These are phyloP conservation scores for Hibiscus mutabilis DNA, from an alignment of 345 rosid species.

Conservation along the genomic window DNA sequence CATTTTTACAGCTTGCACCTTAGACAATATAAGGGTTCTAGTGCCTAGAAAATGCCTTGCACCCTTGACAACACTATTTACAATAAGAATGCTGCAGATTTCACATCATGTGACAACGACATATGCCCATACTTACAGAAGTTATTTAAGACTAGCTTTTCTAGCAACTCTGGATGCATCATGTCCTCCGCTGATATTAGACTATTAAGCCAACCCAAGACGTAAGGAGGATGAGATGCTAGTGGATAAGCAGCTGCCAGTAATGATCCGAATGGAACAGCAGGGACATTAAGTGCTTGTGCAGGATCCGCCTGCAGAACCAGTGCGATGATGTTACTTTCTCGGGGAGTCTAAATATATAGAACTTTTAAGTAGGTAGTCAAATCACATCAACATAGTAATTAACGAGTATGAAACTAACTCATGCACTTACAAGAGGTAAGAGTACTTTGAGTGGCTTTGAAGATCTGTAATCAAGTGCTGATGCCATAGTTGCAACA, in stretches of 20 bases:
- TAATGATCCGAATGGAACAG: conserved; percentile 82
- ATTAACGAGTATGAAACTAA: background rate
- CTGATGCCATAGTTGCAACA: conserved; percentile 78
- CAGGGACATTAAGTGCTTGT: conserved; percentile 88
- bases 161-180: conserved; percentile 92
- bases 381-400: conserved; percentile 9
- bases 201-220: conserved; percentile 75
- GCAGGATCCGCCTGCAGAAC: conserved; percentile 87
- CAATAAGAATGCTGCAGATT: conserved; percentile 1
- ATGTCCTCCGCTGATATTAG: conserved; percentile 86
- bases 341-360: conserved; percentile 6
- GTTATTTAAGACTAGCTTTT: conserved; percentile 86
- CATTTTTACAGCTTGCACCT: background rate
- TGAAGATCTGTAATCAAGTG: conserved; percentile 85
- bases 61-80: background rate
- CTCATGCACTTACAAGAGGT: conserved; percentile 64
- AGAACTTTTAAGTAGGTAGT: conserved; percentile 3
- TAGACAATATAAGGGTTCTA: background rate
- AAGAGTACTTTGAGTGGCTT: conserved; percentile 70
- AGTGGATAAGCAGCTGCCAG: conserved; percentile 87
- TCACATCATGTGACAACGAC: conserved; percentile 5
- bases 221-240: conserved; percentile 71
- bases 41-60: background rate
- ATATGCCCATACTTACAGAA: conserved; percentile 56
- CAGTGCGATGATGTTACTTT: conserved; percentile 13